Evolutionary conservation across 2,329 filamentous ascomycete genomes (phyloP).

Genomic region (Pseudocercospora eumusae): DNA sequence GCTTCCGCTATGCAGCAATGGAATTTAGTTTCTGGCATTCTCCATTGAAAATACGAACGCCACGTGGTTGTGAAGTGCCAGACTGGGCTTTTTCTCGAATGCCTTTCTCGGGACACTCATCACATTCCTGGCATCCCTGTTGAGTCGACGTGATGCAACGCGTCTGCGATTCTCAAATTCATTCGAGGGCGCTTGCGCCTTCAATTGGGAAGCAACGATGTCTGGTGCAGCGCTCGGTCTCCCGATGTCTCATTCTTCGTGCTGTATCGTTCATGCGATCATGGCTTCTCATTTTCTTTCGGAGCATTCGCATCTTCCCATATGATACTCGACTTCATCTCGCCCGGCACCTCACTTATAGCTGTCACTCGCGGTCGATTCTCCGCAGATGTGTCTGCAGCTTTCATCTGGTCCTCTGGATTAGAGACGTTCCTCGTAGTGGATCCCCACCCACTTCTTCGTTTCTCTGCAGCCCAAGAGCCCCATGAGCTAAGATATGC

Average conservation of each 20-base stretch:
- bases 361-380: neutral
- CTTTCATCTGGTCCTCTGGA: neutral
- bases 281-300: neutral
- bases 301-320: neutral
- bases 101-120: neutral
- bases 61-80: neutral
- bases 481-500: slow-evolving; percentile 66
- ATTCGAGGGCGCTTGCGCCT: neutral
- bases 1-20: neutral
- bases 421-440: neutral
- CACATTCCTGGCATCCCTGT: neutral
- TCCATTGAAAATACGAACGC: neutral
- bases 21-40: neutral
- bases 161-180: neutral
- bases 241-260: neutral
- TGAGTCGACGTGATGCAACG: neutral
- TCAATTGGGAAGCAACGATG: neutral
- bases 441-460: slow-evolving; percentile 48
- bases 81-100: too few relatives aligned
- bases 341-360: neutral
- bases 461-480: slow-evolving; percentile 71
- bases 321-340: neutral
- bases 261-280: neutral
- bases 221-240: too few relatives aligned
- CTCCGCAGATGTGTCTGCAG: neutral